These are phyloP conservation scores for Solanum phureja DNA, from an alignment of 257 asterid species.

Conservation along the genomic window DNA sequence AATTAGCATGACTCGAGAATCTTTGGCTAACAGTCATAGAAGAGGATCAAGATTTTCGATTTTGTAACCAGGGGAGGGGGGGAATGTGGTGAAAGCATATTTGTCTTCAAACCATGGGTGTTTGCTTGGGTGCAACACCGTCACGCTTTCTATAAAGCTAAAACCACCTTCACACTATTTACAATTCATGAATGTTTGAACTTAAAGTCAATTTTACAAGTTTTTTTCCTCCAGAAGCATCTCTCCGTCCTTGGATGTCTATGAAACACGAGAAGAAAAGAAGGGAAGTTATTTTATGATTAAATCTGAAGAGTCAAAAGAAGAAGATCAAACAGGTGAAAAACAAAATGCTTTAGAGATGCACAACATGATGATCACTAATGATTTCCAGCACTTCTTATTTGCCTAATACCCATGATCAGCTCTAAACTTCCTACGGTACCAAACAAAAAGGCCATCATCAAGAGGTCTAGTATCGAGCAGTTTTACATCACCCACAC, in stretches of 20 bases:
- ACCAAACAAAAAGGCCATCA: background rate
- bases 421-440: background rate
- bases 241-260: background rate
- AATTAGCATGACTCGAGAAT: background rate
- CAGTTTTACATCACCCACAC: background rate
- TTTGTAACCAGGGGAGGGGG: background rate
- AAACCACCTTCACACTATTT: background rate
- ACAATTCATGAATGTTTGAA: background rate
- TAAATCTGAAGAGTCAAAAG: background rate
- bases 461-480: background rate
- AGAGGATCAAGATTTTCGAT: background rate
- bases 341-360: background rate
- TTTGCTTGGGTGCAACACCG: background rate
- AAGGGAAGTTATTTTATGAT: background rate
- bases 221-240: background rate
- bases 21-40: background rate
- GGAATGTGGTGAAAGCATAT: background rate
- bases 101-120: background rate
- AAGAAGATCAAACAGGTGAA: background rate
- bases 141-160: background rate
- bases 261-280: background rate
- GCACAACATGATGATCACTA: background rate
- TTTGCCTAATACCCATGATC: background rate
- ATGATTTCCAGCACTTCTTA: background rate
- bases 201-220: background rate